Evolutionary conservation across 148 eudicot genomes (phyloP).

Genomic region (Silene uniflora): DNA sequence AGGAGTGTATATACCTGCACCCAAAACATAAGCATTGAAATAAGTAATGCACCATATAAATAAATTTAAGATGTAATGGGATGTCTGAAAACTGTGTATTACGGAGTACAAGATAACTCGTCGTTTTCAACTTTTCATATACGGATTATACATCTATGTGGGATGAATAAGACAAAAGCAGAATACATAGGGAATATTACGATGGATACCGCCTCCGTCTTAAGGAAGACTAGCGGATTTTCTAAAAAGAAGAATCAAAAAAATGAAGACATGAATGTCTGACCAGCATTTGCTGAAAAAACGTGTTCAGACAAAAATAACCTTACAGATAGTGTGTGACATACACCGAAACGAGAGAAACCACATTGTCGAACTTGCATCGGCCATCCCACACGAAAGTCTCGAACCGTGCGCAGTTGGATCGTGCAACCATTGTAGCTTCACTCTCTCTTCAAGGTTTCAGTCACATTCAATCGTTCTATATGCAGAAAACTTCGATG

Average conservation of each 20-base stretch:
- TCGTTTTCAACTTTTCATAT: too few relatives aligned
- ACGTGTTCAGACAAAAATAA: slow-evolving; percentile 5
- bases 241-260: slow-evolving; percentile 15
- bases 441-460: background rate
- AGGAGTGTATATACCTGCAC: too few relatives aligned
- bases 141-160: too few relatives aligned
- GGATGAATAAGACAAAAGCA: too few relatives aligned
- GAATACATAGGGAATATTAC: too few relatives aligned
- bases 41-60: too few relatives aligned
- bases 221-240: too few relatives aligned
- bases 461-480: slow-evolving; percentile 1
- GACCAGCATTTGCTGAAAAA: background rate
- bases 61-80: too few relatives aligned
- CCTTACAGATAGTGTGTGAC: background rate
- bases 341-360: background rate
- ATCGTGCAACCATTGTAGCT: background rate
- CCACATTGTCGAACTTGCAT: background rate
- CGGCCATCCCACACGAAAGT: background rate
- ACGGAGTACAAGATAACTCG: too few relatives aligned
- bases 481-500: slow-evolving; percentile 1
- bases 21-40: too few relatives aligned
- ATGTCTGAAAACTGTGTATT: too few relatives aligned
- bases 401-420: background rate
- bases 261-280: slow-evolving; percentile 1
- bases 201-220: too few relatives aligned